phyloP scores from a whole-genome alignment of 192 early-diverging fungal genomes.

The Coemansia sp. region DNA sequence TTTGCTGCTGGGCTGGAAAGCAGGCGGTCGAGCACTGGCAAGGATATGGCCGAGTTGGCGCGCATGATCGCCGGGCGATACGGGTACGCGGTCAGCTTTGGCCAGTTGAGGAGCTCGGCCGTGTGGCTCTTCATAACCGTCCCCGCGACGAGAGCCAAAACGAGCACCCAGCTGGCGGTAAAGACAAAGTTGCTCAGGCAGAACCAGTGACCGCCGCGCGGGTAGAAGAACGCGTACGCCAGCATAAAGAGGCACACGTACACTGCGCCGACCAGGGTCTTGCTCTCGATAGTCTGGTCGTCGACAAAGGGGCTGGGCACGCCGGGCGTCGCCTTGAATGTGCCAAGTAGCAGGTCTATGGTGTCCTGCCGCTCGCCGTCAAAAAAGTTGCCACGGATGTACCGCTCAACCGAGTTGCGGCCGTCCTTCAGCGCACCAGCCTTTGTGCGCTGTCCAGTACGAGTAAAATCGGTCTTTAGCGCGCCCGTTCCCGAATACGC shows the following conservation, averaged over 20 bases:
- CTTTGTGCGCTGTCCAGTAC: constrained; percentile 89
- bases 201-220: constrained; percentile 51
- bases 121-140: constrained; percentile 43
- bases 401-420: constrained; percentile 81
- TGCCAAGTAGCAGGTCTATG: constrained; percentile 87
- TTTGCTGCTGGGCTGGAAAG: constrained; percentile 30
- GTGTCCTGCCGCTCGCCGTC: constrained; percentile 94
- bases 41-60: constrained; percentile 33
- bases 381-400: constrained; percentile 93
- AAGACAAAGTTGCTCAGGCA: constrained; percentile 38
- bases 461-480: constrained; percentile 97
- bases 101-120: constrained; percentile 59
- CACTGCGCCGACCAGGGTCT: constrained; percentile 56
- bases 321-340: constrained; percentile 48
- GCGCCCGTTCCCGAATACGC: constrained; percentile 97
- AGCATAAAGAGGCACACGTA: constrained; percentile 58
- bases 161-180: constrained; percentile 32
- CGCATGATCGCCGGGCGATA: constrained; percentile 43
- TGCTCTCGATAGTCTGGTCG: constrained; percentile 61
- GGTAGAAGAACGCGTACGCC: constrained; percentile 56
- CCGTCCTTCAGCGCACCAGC: constrained; percentile 82
- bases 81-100: constrained; percentile 40
- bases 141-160: constrained; percentile 40
- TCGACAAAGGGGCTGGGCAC: constrained; percentile 58
- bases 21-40: constrained; percentile 44